Conservation (phyloP, 2,329 filamentous ascomycete species). For the Xylaria sp. region DNA sequence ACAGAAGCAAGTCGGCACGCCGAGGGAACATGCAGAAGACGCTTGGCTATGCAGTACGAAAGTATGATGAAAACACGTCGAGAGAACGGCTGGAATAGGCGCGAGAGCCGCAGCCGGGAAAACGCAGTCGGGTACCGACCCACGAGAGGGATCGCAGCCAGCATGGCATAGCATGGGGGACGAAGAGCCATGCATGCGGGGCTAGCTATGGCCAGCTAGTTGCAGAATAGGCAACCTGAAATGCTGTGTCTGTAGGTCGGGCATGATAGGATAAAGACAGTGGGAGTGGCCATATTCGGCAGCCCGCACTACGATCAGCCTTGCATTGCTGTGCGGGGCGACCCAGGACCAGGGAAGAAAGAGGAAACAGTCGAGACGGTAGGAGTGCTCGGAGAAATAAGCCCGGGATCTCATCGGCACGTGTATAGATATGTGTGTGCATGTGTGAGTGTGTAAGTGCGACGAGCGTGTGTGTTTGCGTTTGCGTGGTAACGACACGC, state of each 20-base stretch:
- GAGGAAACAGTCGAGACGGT: conserved; percentile 10
- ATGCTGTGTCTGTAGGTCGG: conserved; percentile 1
- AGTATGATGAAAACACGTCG: conserved; percentile 20
- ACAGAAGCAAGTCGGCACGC: conserved; percentile 18
- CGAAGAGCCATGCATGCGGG: conserved; percentile 2
- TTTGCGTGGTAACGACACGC: conserved; percentile 20
- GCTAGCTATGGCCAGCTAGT: conserved; percentile 7
- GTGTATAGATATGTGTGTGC: background rate
- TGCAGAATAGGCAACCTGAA: conserved; percentile 14
- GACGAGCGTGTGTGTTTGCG: background rate
- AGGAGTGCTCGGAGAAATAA: background rate
- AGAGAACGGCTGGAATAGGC: conserved; percentile 17
- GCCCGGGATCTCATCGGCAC: conserved; percentile 11
- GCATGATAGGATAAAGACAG: conserved; percentile 16
- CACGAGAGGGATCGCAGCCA: conserved; percentile 18
- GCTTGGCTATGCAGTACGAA: conserved; percentile 32
- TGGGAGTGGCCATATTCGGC: conserved; percentile 18
- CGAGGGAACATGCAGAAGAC: conserved; percentile 18
- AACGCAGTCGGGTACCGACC: conserved; percentile 14
- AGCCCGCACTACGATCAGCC: conserved; percentile 27
- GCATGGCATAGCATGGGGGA: background rate
- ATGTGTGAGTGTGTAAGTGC: background rate
- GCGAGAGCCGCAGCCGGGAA: conserved; percentile 27
- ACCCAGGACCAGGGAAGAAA: conserved; percentile 13
- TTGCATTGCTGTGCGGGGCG: conserved; percentile 26